Percentiles rank a stretch among this genome's conserved stretches.
Conservation (phyloP, 306 rosid species). For the Ochetophila trinervis region DNA sequence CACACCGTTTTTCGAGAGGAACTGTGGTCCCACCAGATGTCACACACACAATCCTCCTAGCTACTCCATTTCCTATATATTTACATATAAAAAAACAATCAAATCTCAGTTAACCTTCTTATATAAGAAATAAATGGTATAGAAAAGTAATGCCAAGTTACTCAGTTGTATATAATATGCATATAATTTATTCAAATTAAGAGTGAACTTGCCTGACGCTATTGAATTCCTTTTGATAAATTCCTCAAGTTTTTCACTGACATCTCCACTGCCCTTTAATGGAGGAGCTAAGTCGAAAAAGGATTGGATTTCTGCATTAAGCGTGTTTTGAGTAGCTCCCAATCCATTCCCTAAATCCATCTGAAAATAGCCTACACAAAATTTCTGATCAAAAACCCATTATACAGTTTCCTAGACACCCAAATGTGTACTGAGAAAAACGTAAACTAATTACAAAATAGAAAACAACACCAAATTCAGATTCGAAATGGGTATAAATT, state of each 20-base stretch:
- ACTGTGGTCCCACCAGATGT: slow-evolving; percentile 98
- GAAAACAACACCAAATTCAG: no score
- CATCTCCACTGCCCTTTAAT: slow-evolving; percentile 33
- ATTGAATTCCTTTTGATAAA: slow-evolving; percentile 53
- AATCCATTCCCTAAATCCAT: slow-evolving; percentile 51
- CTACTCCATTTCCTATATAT: slow-evolving; percentile 40
- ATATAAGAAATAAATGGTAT: not conserved
- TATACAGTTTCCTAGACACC: not conserved
- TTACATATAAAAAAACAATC: not conserved
- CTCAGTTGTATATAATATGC: not conserved
- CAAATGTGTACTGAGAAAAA: not conserved
- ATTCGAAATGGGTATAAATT: no score
- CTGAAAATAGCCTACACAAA: slow-evolving; percentile 26
- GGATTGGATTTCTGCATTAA: slow-evolving; percentile 50
- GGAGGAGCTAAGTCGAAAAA: slow-evolving; percentile 92
- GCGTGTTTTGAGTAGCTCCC: slow-evolving; percentile 30
- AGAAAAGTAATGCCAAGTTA: not conserved
- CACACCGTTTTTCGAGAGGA: slow-evolving; percentile 87
- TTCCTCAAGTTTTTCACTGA: slow-evolving; percentile 43
- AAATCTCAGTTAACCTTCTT: slow-evolving; percentile 21
- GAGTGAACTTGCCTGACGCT: slow-evolving; percentile 40
- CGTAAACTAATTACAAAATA: no score
- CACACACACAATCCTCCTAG: slow-evolving; percentile 72
- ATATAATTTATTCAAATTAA: slow-evolving; percentile 4
- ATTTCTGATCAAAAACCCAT: slow-evolving; percentile 14